Evolutionary conservation across 1,139 yeast genomes (phyloP), one percentile per base, ranked within the genome.

Genomic region (Geotrichum carabidarum): DNA sequence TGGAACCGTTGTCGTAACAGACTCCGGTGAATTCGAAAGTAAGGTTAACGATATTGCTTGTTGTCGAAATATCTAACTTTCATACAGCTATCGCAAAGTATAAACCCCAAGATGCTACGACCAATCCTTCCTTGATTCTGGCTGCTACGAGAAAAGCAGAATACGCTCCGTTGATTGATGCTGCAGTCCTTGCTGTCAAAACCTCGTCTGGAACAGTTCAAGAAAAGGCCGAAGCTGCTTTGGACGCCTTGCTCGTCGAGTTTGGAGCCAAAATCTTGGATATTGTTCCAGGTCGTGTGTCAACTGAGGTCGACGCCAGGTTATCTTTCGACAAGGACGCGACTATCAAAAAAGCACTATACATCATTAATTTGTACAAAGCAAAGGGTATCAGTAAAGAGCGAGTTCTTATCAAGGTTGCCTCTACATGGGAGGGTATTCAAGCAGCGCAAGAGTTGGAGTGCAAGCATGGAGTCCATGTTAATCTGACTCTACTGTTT

Each of bases 21-120:
- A 93, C 78, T 91, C 98, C 61, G 99, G 99, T 79, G 99, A 93
- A 75, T 93, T 93, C 72, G 98, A 90, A 74, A 85, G 77, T 73
- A 64, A 54, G 72, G 68, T 37, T 48, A 3, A 35, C 4, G 14
- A 1, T 11, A 11, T n/a, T 12, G 12, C 4, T 22, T 22, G 4
- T 22, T 5, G 3, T 5, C 3, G 27, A 3, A 22, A 22, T 22
- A 3, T 3, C 27, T 22, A 22, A 22, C 27, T 22, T 22, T 22
- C 4, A 22, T 3, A 34, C 48, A 71, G 74, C 94, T 63, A 93
- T 93, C 71, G 96, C 97, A 71, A 89, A 90, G 76, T 94, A 86
- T 79, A 89, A 93, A 68, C 99, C 99, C 65, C 98, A 93, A 78
- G 99, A 93, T 76, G 96, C 99, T 64, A 93, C 99, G 70, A 93